Evolutionary conservation across 1,139 yeast genomes (phyloP), one percentile per base, ranked within the genome.

Genomic region (Nematodospora anomalae): DNA sequence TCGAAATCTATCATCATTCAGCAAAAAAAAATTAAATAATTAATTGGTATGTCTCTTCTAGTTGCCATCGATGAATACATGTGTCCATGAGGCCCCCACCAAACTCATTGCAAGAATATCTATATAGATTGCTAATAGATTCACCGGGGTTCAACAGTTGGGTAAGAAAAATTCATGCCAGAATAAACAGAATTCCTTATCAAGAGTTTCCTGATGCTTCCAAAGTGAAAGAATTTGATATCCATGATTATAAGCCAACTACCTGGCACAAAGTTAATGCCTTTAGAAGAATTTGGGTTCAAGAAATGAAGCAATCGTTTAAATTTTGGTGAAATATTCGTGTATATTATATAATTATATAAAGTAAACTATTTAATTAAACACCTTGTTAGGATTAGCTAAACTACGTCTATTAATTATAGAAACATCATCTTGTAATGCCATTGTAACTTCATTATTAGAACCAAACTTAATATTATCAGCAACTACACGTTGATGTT

Each of bases 391-490:
- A 4, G 89, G 83, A 41, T 67, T 68, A 41, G 71, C 68, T 61
- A 88, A 79, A 6, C 77, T 71, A 33, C 67, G 66, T 49, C 76
- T 77, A 41, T 73, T 76, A 10, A 75, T 79, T 74, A 83, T 68
- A 2, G 82, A 74, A 16, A 85, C 90, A 54, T 85, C 90, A 55
- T 85, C 77, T 41, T 79, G 78, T 44, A 80, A 63, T 2, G 92
- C 83, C 36, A 86, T 72, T 43, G 86, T 76, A 37, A 87, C 84
- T 37, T 82, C 79, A 51, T 76, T 73, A 47, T 79, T 82, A 12
- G 87, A 74, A 16, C 88, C 88, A 55, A 78, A 86, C 53, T 76
- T 76, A 71, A 87, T 88, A 52, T 83, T 82, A 51, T 87, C 92
- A 33, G 87, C 88, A 43, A 86, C 75, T 47, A 89, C 79, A 38